Evolutionary conservation across 805 yeast genomes (phyloP), one percentile per base, ranked within the genome.

Genomic region (Allodekkera sacchari): DNA sequence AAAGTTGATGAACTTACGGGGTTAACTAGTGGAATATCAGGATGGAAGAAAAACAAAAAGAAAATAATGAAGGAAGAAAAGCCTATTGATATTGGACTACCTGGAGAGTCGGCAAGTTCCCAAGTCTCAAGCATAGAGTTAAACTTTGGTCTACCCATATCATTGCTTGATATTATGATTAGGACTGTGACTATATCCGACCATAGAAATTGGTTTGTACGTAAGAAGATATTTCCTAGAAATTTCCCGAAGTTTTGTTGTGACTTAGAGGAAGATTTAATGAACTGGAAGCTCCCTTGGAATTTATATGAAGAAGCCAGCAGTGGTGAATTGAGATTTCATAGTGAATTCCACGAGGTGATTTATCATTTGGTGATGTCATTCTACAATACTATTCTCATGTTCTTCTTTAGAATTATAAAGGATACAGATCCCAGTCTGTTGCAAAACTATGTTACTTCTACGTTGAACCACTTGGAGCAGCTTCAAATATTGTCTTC

Each of bases 181-280:
- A 64, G 64, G 37, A 54, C 63, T 3, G 59, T 71, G 6, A 61
- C 58, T 17, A 50, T 72, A 26, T 57, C 78, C 2, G 73, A 73
- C 44, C 76, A 71, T 42, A 65, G 68, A 42, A 63, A 67, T 36
- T 63, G 66, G 37, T 72, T 72, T 43, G 31, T 51, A 10, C 35
- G 64, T 9, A 54, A 52, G 18, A 59, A 61, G 17, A 57, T 63
- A 21, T 61, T 57, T 27, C 77, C 78, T 1, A 52, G 77, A 25
- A 72, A 71, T 41, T 73, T 70, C 44, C 77, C 77, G 4, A 59
- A 61, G 32, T 55, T 71, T 3, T 71, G 77, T 41, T 71, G 76
- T 32, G 77, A 71, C 32, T 43, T 66, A 3, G 76, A 71, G 38
- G 77, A 71, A 34, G 64, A 60, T 22, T 47, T 73, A 14, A 35